A percentile compares a stretch with the other conserved stretches of the same genome.
Conservation (phyloP, 2,329 filamentous ascomycete genomes). For the Aspergillus hortae region DNA sequence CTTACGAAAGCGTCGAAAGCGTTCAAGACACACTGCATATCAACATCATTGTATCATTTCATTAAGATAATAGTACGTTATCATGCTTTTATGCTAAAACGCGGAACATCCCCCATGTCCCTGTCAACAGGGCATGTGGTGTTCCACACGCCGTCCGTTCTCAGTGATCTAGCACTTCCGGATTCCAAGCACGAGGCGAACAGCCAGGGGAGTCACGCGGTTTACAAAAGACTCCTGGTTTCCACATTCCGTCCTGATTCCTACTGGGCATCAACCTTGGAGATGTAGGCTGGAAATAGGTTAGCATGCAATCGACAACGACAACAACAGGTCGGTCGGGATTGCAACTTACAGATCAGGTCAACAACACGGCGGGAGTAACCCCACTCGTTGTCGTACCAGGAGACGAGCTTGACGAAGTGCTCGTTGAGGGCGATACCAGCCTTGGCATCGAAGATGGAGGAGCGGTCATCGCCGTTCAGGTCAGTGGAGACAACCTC, state of each 20-base stretch:
- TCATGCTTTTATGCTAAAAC: constrained; percentile 21
- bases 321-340: background rate
- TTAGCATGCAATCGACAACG: constrained; percentile 18
- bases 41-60: constrained; percentile 20
- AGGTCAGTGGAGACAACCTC: constrained; percentile 92
- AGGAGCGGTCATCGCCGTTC: constrained; percentile 88
- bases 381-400: constrained; percentile 99
- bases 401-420: constrained; percentile 97
- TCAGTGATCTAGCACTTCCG: background rate
- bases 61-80: constrained; percentile 25
- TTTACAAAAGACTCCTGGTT: constrained; percentile 34
- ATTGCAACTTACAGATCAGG: constrained; percentile 51
- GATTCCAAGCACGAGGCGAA: background rate
- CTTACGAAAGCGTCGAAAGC: background rate
- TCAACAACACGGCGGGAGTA: constrained; percentile 95
- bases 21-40: background rate
- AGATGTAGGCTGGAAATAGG: constrained; percentile 62
- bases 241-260: constrained; percentile 32
- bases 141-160: background rate
- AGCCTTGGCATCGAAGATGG: constrained; percentile 99
- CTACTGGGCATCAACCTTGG: constrained; percentile 65
- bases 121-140: constrained; percentile 9
- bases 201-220: constrained; percentile 10
- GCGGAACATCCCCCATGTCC: constrained; percentile 4
- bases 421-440: constrained; percentile 98